Evolutionary conservation across 2,329 filamentous ascomycete genomes (phyloP).

Genomic region (Dothideomycetidae sp.): DNA sequence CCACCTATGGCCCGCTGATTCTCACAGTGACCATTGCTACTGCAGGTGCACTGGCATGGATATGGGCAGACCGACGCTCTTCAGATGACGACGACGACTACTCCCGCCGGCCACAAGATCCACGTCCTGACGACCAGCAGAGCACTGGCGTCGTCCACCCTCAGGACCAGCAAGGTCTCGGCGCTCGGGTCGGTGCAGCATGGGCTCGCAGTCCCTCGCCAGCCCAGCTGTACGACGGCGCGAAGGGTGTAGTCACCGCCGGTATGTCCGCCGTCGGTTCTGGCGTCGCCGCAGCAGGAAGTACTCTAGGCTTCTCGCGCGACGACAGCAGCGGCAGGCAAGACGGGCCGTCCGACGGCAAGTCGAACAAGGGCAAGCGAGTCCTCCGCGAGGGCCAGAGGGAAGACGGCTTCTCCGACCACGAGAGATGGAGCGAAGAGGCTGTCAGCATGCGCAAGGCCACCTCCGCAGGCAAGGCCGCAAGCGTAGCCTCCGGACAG

Average conservation of each 20-base stretch:
- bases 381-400: slow-evolving; percentile 14
- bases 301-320: neutral
- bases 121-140: slow-evolving; percentile 8
- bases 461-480: slow-evolving; percentile 22
- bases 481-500: slow-evolving; percentile 13
- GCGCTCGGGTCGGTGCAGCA: slow-evolving; percentile 65
- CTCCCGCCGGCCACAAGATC: slow-evolving; percentile 21
- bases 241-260: slow-evolving; percentile 65
- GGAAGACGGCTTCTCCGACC: slow-evolving; percentile 41
- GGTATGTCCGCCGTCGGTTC: slow-evolving; percentile 57
- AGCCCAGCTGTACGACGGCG: slow-evolving; percentile 74
- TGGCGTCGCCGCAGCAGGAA: slow-evolving; percentile 59
- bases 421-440: slow-evolving; percentile 86
- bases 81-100: slow-evolving; percentile 54
- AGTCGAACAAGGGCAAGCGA: neutral
- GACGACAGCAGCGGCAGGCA: neutral
- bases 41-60: slow-evolving; percentile 75
- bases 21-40: slow-evolving; percentile 80
- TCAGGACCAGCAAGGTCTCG: slow-evolving; percentile 41
- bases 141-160: slow-evolving; percentile 3
- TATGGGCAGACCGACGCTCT: slow-evolving; percentile 77
- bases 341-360: neutral
- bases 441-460: slow-evolving; percentile 45
- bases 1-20: slow-evolving; percentile 80
- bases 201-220: slow-evolving; percentile 72